Base-by-base conservation (phyloP, 768 basidiomycete genomes). In the Astraeus odoratus region DNA sequence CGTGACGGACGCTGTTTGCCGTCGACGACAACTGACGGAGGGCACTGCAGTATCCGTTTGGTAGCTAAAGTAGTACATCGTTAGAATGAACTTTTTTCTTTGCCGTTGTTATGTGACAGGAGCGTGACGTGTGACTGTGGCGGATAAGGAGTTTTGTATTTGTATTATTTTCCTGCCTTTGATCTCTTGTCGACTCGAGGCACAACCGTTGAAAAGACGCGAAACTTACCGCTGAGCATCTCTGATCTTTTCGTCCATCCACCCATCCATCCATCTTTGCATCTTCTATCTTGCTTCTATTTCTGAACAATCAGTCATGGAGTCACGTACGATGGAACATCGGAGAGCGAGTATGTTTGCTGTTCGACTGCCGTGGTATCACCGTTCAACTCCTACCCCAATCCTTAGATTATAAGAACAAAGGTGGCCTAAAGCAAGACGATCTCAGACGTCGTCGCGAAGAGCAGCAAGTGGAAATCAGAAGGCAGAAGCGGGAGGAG, bases 381-480 rank as follows among this genome's bases (percentile, higher is more conserved):
- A 50, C 37, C 53, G 58, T 54, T 33, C 66, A 58, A 74, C 69
- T 69, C 72, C 67, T 62, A 48, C 58, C 53, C 59, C 48, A 51
- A 9, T 18, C 16, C 27, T 30, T 58, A 92, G 89, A 80, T 59
- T 94, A 88, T 74, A 95, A 95, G 76, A 85, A 80, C 67, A 93
- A 92, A 67, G 86, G 86, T 51, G 83, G 78, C 54, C 73, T 93
- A 52, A 93, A 91, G 66, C 83, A 81, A 57, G 91, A 95, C 49
- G 91, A 98, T 65, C 86, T 98, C 56, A 82, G 95, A 57, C 85
- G 93, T 68, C 84, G 95, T 65, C 83, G 96, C 48, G 96, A 98
- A 66, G 94, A 99, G 65, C 91, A 95, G 64, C 94, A 98, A 61
- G 96, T 99, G 46, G 96, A 98, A 76, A 97, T 99, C 75, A 79